phyloP scores from a whole-genome alignment of 176 grass and related monocot genomes.

The Dactylis glomerata region DNA sequence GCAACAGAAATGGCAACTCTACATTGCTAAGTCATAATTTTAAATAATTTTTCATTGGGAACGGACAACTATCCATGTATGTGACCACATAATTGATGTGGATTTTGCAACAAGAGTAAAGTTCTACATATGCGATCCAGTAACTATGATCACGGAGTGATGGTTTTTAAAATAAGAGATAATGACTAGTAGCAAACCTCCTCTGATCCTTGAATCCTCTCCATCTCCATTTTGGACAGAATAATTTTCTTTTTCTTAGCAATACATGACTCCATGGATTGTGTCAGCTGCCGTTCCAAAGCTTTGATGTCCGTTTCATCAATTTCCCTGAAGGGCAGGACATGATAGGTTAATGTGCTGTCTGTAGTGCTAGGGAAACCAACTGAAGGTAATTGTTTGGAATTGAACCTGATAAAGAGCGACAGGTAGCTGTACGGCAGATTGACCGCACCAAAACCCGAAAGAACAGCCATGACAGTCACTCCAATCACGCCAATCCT shows the following conservation, averaged over 20 bases:
- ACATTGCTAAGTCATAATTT: background rate
- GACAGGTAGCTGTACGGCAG: constrained; percentile 93
- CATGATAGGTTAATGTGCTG: constrained; percentile 20
- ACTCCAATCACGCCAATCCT: constrained; percentile 91
- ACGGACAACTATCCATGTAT: background rate
- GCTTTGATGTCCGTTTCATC: constrained; percentile 85
- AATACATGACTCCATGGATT: constrained; percentile 83
- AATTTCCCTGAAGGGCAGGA: constrained; percentile 64
- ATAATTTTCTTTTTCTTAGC: constrained; percentile 99
- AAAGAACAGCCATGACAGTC: constrained; percentile 82
- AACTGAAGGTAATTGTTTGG: background rate
- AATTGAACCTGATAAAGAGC: constrained; percentile 79
- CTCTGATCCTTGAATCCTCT: constrained; percentile 91
- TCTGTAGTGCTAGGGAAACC: background rate
- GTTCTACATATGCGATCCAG: background rate
- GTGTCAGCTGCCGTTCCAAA: constrained; percentile 86
- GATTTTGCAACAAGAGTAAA: background rate
- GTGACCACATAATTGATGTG: background rate
- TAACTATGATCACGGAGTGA: background rate
- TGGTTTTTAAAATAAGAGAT: background rate
- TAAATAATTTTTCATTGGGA: background rate
- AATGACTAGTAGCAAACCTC: constrained; percentile 49
- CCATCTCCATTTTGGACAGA: constrained; percentile 97
- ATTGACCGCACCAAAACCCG: constrained; percentile 97
- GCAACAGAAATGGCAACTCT: background rate